These are phyloP conservation scores for Articulospora tetracladia DNA, from an alignment of 495 filamentous ascomycete species.

Conservation along the genomic window DNA sequence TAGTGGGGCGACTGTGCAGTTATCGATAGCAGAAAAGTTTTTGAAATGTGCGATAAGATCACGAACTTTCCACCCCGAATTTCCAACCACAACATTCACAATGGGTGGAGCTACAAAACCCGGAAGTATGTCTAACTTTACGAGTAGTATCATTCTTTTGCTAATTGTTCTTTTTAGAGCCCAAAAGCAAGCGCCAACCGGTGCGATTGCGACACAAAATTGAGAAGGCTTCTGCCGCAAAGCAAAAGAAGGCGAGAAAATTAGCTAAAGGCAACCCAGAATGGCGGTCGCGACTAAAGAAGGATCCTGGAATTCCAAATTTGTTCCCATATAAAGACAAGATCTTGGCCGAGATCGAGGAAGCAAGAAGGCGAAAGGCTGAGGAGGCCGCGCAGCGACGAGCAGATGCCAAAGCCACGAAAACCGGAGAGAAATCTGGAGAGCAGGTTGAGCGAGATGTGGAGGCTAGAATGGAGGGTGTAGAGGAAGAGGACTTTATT, in stretches of 20 bases:
- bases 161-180: slow-evolving; percentile 53
- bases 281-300: slow-evolving; percentile 91
- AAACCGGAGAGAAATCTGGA: slow-evolving; percentile 27
- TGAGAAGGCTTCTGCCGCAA: slow-evolving; percentile 85
- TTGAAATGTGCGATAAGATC: slow-evolving; percentile 20
- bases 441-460: slow-evolving; percentile 39
- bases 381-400: slow-evolving; percentile 69
- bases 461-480: slow-evolving; percentile 36
- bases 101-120: slow-evolving; percentile 28
- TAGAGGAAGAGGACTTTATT: slow-evolving; percentile 36
- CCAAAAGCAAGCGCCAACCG: slow-evolving; percentile 87
- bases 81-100: slow-evolving; percentile 7
- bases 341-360: slow-evolving; percentile 90
- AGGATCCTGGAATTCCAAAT: slow-evolving; percentile 95
- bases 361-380: slow-evolving; percentile 70
- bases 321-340: slow-evolving; percentile 97
- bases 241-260: slow-evolving; percentile 86
- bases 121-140: slow-evolving; percentile 20
- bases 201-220: slow-evolving; percentile 93
- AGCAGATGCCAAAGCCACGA: slow-evolving; percentile 62
- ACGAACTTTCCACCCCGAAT: slow-evolving; percentile 2
- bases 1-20: not conserved
- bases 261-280: slow-evolving; percentile 91
- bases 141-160: not conserved
- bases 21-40: slow-evolving; percentile 10